A percentile compares a stretch with the other conserved stretches of the same genome.
These are phyloP conservation scores for Garcia nutans DNA, from an alignment of 345 rosid species.

Conservation along the genomic window DNA sequence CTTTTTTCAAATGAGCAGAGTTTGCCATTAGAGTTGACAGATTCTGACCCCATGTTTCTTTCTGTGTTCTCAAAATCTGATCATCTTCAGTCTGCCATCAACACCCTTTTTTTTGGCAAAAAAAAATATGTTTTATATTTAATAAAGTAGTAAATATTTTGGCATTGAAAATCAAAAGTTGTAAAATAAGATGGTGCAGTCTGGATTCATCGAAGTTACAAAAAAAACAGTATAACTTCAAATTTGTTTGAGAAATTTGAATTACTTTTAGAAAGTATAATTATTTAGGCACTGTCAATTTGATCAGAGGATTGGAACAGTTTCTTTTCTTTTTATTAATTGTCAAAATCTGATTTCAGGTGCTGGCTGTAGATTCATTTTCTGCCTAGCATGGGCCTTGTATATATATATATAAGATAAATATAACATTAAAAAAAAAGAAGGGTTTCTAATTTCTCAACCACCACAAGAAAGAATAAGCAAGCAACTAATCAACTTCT, in stretches of 20 bases:
- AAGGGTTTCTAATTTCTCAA: too few relatives aligned
- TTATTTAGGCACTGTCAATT: neutral
- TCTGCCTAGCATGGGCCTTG: too few relatives aligned
- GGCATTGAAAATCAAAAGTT: conserved; percentile 12
- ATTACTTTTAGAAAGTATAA: too few relatives aligned
- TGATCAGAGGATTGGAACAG: too few relatives aligned
- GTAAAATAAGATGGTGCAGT: neutral
- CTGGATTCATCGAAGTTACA: conserved; percentile 2
- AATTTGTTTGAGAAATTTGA: neutral
- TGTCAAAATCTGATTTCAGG: too few relatives aligned
- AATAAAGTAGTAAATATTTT: neutral
- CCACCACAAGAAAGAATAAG: too few relatives aligned
- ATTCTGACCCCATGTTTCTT: conserved; percentile 8
- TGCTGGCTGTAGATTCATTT: too few relatives aligned
- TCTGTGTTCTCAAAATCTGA: neutral
- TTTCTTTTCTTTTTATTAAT: too few relatives aligned
- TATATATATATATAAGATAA: too few relatives aligned
- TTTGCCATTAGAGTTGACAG: neutral
- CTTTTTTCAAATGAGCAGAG: neutral
- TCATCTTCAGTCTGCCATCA: conserved; percentile 9
- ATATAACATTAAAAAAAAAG: too few relatives aligned
- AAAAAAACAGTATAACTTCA: neutral
- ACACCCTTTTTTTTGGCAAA: neutral
- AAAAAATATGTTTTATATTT: neutral
- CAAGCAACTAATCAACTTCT: too few relatives aligned